Percentiles rank a stretch among this genome's conserved stretches.
Conservation (phyloP, 2,329 filamentous ascomycete genomes). For the Ceratocystiopsis brevicomis region DNA sequence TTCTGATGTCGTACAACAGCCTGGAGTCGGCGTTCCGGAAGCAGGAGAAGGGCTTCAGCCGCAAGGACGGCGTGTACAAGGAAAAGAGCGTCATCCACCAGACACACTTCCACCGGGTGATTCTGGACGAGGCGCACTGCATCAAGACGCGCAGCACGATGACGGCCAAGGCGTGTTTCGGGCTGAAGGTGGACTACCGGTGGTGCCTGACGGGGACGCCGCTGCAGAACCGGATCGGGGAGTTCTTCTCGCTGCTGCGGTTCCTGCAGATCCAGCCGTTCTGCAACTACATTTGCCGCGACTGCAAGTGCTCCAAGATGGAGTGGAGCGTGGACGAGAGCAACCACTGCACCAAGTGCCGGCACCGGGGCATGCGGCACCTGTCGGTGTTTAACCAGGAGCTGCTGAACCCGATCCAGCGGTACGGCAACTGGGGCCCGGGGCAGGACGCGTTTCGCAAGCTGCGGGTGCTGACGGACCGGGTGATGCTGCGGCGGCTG, state of each 20-base stretch:
- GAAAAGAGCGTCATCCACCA: conserved; percentile 65
- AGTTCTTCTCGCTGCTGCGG: conserved; percentile 85
- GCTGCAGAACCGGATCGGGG: conserved; percentile 89
- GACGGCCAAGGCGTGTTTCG: conserved; percentile 89
- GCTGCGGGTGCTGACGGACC: conserved; percentile 71
- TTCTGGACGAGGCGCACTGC: conserved; percentile 72
- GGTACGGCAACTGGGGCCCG: conserved; percentile 37
- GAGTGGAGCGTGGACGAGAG: conserved; percentile 67
- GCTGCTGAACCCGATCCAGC: conserved; percentile 65
- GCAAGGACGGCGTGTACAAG: conserved; percentile 63
- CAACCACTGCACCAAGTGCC: conserved; percentile 33
- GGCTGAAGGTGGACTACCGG: conserved; percentile 69
- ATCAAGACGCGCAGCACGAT: conserved; percentile 82
- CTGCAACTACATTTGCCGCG: conserved; percentile 83
- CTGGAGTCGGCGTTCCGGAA: conserved; percentile 85
- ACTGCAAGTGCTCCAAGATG: conserved; percentile 59
- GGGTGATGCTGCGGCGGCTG: conserved; percentile 87
- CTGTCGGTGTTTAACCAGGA: conserved; percentile 55
- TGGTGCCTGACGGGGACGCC: conserved; percentile 95
- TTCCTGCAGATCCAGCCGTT: conserved; percentile 83
- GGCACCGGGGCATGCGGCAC: conserved; percentile 29
- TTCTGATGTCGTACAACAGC: conserved; percentile 91
- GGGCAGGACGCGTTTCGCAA: conserved; percentile 60
- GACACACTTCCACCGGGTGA: conserved; percentile 73
- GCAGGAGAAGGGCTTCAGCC: conserved; percentile 75